Base-by-base conservation (phyloP, 23 red algal species). In the Agarophyton chilense region DNA sequence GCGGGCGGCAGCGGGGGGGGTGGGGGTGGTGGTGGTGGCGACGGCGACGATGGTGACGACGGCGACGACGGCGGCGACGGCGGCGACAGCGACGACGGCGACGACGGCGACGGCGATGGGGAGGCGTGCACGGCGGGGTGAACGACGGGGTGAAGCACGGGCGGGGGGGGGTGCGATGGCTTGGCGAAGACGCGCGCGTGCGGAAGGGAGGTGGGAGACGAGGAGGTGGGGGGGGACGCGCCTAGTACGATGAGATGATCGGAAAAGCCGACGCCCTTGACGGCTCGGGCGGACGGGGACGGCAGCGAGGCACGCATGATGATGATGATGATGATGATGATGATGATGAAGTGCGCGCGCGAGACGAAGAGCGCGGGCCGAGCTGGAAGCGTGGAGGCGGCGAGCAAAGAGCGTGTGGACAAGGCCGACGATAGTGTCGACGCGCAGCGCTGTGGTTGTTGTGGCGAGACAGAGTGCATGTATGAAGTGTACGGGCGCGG, bases 131-230 rank as follows among this genome's bases (percentile, higher is more conserved):
- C 6, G 44, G 44, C 44, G 44, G n/a, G n/a, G n/a, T n/a, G n/a
- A n/a, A n/a, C n/a, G n/a, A n/a, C 11, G 7, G 61, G 34, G 2
- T 21, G 34, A 38, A 17, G 11, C 33, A 66, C 5, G 26, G 61
- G 12, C 24, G 8, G 61, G 2, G 51, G 13, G 2, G 14, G 13
- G 4, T n/a, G n/a, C n/a, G n/a, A n/a, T n/a, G n/a, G 65, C 65
- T 72, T 72, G 39, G 42, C 65, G 36, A 72, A 72, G 65, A 72
- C 65, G 65, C 35, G 65, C 65, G 65, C 65, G 34, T 72, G 40
- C 1, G 65, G 65, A 17, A 72, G 1, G 11, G 56, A 24, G 12
- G 65, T 43, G 65, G 14, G 13, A 34, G 65, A 1, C 34, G 65
- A 28, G 1, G 65, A 8, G 8, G 65, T 4, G 65, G 65, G 13